phyloP scores from a whole-genome alignment of 345 rosid genomes.

The Luvunga scandens region DNA sequence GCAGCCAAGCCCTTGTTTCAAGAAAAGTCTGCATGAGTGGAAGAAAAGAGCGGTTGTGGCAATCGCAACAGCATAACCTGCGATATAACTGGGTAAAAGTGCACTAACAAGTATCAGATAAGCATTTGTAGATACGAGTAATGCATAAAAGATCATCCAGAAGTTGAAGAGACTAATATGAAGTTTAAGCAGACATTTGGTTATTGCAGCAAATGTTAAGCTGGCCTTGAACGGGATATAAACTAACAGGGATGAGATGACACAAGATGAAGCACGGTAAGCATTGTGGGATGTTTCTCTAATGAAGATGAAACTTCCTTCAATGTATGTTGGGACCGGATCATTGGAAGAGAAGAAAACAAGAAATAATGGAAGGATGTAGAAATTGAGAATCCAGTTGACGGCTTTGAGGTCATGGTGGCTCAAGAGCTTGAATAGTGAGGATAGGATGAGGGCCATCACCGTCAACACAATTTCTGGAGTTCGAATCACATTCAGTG shows the following conservation, averaged over 20 bases:
- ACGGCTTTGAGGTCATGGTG: constrained; percentile 28
- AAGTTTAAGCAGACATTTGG: constrained; percentile 30
- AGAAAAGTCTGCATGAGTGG: constrained; percentile 57
- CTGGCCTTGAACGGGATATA: constrained; percentile 62
- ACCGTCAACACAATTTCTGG: constrained; percentile 54
- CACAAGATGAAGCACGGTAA: constrained; percentile 64
- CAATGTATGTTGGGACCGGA: constrained; percentile 64
- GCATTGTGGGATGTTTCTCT: constrained; percentile 65
- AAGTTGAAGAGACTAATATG: constrained; percentile 40
- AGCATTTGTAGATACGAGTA: constrained; percentile 56
- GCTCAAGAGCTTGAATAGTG: constrained; percentile 42
- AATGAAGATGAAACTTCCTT: constrained; percentile 62
- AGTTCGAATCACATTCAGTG: constrained; percentile 49
- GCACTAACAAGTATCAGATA: constrained; percentile 71
- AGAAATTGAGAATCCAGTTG: constrained; percentile 54
- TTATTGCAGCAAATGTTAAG: constrained; percentile 43
- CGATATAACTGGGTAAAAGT: constrained; percentile 57
- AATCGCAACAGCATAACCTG: constrained; percentile 59
- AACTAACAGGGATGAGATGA: constrained; percentile 51
- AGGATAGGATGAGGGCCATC: constrained; percentile 60
- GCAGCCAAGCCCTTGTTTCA: constrained; percentile 52
- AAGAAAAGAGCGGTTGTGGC: constrained; percentile 70
- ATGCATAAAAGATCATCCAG: constrained; percentile 54
- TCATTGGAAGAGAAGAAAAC: constrained; percentile 71
- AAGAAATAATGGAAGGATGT: constrained; percentile 52